Percentiles rank a stretch among this genome's conserved stretches.
Evolutionary conservation across 2,329 filamentous ascomycete genomes (phyloP).

Genomic region (Colletotrichum sojae): DNA sequence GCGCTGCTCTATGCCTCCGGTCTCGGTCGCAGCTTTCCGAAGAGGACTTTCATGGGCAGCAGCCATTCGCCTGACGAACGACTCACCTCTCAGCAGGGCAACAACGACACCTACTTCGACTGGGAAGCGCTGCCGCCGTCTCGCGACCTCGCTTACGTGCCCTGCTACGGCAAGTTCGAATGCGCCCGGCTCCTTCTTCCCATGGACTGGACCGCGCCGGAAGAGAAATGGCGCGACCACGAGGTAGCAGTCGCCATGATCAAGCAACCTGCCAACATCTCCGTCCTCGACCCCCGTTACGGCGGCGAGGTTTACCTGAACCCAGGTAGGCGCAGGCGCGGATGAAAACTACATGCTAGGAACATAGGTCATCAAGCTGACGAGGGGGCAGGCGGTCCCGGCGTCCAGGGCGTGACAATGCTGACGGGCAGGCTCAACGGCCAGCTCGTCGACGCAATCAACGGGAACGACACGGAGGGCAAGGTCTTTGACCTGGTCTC

Average conservation of each 20-base stretch:
- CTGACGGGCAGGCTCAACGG: background rate
- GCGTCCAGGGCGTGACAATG: background rate
- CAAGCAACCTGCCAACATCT: constrained; percentile 55
- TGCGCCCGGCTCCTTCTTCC: constrained; percentile 61
- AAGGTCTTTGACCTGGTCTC: constrained; percentile 61
- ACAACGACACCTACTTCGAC: constrained; percentile 46
- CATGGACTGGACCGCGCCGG: constrained; percentile 53
- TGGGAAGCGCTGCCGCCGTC: constrained; percentile 54
- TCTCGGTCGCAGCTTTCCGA: background rate
- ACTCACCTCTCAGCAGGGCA: background rate
- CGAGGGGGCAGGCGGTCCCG: background rate
- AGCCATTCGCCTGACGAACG: background rate
- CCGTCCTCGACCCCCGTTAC: constrained; percentile 52
- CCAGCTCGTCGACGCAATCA: constrained; percentile 1
- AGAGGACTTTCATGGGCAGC: background rate
- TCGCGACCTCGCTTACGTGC: constrained; percentile 52
- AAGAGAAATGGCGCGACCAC: constrained; percentile 43
- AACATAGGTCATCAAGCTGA: background rate
- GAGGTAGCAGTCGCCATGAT: constrained; percentile 57
- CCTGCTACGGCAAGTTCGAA: constrained; percentile 54
- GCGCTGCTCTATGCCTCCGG: background rate
- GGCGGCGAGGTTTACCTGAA: constrained; percentile 59
- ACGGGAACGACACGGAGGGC: constrained; percentile 44
- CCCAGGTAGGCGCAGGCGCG: constrained; percentile 50
- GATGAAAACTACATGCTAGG: background rate